Evolutionary conservation across 306 rosid species (phyloP), one percentile per base, ranked within the genome.

Genomic region (Cucurbita maxima): DNA sequence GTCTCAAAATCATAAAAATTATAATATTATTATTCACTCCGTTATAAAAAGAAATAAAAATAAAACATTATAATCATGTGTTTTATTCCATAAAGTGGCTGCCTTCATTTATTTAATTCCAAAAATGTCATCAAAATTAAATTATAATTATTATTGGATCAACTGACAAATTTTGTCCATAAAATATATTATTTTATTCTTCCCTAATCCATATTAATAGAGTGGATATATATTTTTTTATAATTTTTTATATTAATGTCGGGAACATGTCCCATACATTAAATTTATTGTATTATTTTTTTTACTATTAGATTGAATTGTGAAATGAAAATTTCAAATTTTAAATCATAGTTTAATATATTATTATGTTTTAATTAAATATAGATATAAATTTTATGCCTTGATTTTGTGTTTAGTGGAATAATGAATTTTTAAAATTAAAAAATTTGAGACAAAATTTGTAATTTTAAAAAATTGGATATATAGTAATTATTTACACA

Each of bases 21-120:
- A 41, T 40, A 63, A 63, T 8, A 63, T 41, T 38, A 5, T 13
- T 1, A 5, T 38, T 40, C 41, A 18, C n/a, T n/a, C n/a, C n/a
- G n/a, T n/a, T n/a, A n/a, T n/a, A n/a, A n/a, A n/a, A n/a, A n/a
- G n/a, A n/a, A n/a, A n/a, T n/a, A n/a, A 22, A 22, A 30, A 30
- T 30, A 30, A 19, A 19, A 67, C 55, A 44, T 11, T 19, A 20
- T 44, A 45, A 67, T 67, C 13, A 22, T 38, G 20, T 67, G 14
- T 44, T n/a, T 41, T n/a, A 63, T 67, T 45, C 56, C 72, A 44
- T 45, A 67, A 44, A 45, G 72, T 20, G 72, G 72, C 72, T 67
- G 72, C 40, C 6, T 14, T 62, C 38, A 51, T 43, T 37, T 19
- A 41, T 64, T 43, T 64, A 41, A 64, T 18, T 15, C 9, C 71